These are phyloP conservation scores for Kazachstania taianensis DNA, from an alignment of 805 yeast genomes.

Conservation along the genomic window DNA sequence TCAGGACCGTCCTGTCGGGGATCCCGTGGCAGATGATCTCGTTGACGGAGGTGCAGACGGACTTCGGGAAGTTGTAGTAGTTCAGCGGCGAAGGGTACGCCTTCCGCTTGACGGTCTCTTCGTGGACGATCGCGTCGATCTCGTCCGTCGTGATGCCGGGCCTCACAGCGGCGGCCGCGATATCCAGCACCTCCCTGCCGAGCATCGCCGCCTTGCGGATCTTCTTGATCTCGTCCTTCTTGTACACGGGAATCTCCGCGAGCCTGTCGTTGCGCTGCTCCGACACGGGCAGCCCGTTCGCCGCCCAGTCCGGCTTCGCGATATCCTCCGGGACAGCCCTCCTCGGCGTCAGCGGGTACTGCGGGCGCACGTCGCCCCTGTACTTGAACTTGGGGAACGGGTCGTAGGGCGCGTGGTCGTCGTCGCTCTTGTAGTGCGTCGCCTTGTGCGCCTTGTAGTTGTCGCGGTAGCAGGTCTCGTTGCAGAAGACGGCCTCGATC, in stretches of 20 bases:
- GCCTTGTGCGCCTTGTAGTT: conserved; percentile 67
- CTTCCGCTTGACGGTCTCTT: conserved; percentile 77
- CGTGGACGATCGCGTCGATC: conserved; percentile 75
- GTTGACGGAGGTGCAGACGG: conserved; percentile 86
- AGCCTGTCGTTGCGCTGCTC: conserved; percentile 68
- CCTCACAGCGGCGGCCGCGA: conserved; percentile 68
- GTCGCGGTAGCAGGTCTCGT: conserved; percentile 71
- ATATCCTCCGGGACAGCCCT: conserved; percentile 65
- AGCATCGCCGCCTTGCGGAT: conserved; percentile 65
- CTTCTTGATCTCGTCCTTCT: conserved; percentile 59
- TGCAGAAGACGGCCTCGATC: conserved; percentile 58
- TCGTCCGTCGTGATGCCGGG: conserved; percentile 94
- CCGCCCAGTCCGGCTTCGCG: conserved; percentile 74
- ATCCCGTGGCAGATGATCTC: conserved; percentile 96
- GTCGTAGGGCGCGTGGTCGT: conserved; percentile 43
- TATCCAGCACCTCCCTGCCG: conserved; percentile 84
- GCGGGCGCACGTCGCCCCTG: conserved; percentile 67
- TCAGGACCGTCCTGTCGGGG: conserved; percentile 77
- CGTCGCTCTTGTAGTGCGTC: conserved; percentile 54
- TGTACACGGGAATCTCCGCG: conserved; percentile 52
- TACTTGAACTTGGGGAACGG: conserved; percentile 78
- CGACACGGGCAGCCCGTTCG: conserved; percentile 62
- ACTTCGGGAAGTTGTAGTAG: conserved; percentile 87
- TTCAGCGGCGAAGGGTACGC: conserved; percentile 94
- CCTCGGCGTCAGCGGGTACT: conserved; percentile 69